These are phyloP conservation scores for Serendipita vermifera DNA, from an alignment of 768 basidiomycete genomes.

Conservation along the genomic window DNA sequence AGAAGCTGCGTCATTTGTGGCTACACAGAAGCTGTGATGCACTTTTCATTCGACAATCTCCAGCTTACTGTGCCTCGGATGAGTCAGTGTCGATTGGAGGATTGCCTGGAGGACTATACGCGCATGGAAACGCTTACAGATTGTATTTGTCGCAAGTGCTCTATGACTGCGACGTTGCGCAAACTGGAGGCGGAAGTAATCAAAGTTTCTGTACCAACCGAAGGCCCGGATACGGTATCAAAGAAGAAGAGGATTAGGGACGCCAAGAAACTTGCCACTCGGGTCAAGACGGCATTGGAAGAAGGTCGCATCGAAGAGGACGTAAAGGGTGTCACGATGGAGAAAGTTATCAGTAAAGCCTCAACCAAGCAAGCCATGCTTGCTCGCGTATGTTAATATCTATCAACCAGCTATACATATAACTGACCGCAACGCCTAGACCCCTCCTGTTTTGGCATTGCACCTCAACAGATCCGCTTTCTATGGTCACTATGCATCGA, in stretches of 20 bases:
- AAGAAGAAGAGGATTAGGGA: constrained; percentile 69
- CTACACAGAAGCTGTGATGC: constrained; percentile 90
- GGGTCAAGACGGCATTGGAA: constrained; percentile 50
- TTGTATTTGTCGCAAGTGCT: constrained; percentile 87
- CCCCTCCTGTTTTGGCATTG: constrained; percentile 73
- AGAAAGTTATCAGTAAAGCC: constrained; percentile 57
- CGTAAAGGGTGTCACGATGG: constrained; percentile 63
- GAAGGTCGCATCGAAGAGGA: constrained; percentile 76
- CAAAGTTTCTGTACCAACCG: constrained; percentile 31
- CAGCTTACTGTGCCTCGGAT: constrained; percentile 60
- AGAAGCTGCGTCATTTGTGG: constrained; percentile 81
- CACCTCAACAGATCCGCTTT: constrained; percentile 89
- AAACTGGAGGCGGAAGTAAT: constrained; percentile 47
- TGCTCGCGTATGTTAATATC: constrained; percentile 49
- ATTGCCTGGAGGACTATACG: constrained; percentile 81
- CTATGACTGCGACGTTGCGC: constrained; percentile 61
- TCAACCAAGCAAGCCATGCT: constrained; percentile 89
- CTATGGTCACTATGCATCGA: constrained; percentile 58
- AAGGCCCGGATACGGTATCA: constrained; percentile 42
- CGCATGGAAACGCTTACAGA: constrained; percentile 78
- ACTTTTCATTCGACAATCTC: constrained; percentile 77
- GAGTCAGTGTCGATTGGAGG: constrained; percentile 54
- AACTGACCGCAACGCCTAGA: constrained; percentile 29
- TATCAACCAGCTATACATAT: neutral
- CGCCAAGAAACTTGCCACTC: constrained; percentile 46